phyloP scores from a whole-genome alignment of 2,329 filamentous ascomycete genomes.

The Penicillium brasilianum region DNA sequence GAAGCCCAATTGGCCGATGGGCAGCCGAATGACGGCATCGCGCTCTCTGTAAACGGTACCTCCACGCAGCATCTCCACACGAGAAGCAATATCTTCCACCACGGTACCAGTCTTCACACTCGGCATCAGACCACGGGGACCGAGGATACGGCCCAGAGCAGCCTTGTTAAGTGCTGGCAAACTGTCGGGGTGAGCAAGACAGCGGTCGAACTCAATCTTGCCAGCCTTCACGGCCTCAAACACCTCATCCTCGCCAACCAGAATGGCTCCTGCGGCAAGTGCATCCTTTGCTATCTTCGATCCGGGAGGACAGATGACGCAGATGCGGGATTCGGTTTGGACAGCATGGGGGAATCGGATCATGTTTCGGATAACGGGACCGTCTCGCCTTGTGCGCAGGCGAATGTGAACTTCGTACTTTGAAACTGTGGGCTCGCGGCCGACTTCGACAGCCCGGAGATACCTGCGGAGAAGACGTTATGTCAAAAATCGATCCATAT shows the following conservation, averaged over 20 bases:
- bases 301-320: slow-evolving; percentile 85
- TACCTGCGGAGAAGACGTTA: slow-evolving; percentile 62
- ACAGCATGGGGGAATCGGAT: slow-evolving; percentile 88
- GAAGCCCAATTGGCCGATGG: slow-evolving; percentile 89
- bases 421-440: slow-evolving; percentile 69
- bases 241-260: slow-evolving; percentile 84
- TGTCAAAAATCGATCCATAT: slow-evolving; percentile 15
- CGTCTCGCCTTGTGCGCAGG: slow-evolving; percentile 81
- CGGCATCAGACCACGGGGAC: slow-evolving; percentile 91
- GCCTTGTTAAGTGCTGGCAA: slow-evolving; percentile 81
- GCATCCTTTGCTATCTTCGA: slow-evolving; percentile 77
- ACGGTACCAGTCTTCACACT: slow-evolving; percentile 86
- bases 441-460: slow-evolving; percentile 90
- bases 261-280: slow-evolving; percentile 74
- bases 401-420: slow-evolving; percentile 92
- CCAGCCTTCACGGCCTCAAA: slow-evolving; percentile 79
- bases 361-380: slow-evolving; percentile 83
- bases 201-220: slow-evolving; percentile 83
- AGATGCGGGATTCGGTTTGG: slow-evolving; percentile 84
- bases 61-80: slow-evolving; percentile 81
- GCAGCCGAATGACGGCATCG: slow-evolving; percentile 80
- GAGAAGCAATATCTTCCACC: slow-evolving; percentile 75
- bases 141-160: slow-evolving; percentile 77
- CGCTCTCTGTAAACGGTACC: slow-evolving; percentile 87
- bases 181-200: slow-evolving; percentile 82